Evolutionary conservation across 495 filamentous ascomycete genomes (phyloP).

Genomic region (Aspergillus ostianus): DNA sequence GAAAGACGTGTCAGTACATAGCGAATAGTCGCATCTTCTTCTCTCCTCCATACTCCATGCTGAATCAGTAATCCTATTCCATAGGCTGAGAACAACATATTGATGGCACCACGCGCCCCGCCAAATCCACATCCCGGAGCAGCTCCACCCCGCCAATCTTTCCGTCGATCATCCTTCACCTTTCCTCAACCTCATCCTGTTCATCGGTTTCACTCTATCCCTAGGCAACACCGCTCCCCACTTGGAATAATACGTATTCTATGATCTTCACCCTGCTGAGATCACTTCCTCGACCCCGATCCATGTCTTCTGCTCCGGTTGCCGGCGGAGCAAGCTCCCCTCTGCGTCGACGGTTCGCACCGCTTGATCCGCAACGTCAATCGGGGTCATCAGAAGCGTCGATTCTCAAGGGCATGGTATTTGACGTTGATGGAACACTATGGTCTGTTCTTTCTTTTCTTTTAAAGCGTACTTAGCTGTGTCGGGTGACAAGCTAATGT

Average conservation of each 20-base stretch:
- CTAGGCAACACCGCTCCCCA: no score
- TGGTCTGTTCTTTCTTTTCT: conserved; percentile 57
- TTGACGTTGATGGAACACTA: conserved; percentile 93
- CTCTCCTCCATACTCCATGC: neutral
- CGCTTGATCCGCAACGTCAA: conserved; percentile 41
- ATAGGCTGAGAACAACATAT: neutral
- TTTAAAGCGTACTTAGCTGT: neutral
- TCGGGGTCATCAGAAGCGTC: conserved; percentile 40
- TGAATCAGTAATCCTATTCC: no score
- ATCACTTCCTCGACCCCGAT: conserved; percentile 6
- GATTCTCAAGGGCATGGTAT: conserved; percentile 76
- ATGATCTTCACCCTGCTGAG: neutral
- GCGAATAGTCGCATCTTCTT: neutral
- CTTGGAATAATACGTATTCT: neutral
- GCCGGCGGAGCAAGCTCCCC: conserved; percentile 12
- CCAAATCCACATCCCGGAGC: neutral
- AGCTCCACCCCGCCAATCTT: neutral
- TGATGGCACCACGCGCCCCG: neutral
- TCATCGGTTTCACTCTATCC: neutral
- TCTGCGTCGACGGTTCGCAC: conserved; percentile 52
- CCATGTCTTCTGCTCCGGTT: conserved; percentile 31
- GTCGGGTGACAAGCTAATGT: neutral
- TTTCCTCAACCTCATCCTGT: neutral
- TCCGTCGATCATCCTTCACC: neutral
- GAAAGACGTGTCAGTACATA: no score